Base-by-base conservation (phyloP, 140 eudicot species). In the Cichorium intybus region DNA sequence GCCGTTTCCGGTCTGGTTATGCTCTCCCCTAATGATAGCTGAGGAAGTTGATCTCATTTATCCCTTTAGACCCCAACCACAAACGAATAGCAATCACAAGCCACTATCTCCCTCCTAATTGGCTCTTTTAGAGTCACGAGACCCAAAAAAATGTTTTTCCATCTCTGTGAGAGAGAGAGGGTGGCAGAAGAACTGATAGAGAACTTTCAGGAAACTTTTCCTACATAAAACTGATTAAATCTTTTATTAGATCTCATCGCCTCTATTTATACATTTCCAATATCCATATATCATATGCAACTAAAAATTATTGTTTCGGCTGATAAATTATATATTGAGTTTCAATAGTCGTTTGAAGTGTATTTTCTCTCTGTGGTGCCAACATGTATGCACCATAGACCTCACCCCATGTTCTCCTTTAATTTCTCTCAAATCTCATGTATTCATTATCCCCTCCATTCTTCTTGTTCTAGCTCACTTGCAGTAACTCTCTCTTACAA, bases 81-180 rank as follows among this genome's bases (percentile, higher is more conserved):
- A 61, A 11, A 71, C 51, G 39, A 61, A 37, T 48, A 51, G 56
- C 70, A 71, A 63, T 51, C 70, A 15, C 24, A 57, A 12, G 59
- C 71, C 61, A 65, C 71, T 16, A 47, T 49, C 70, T 21, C 39
- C 43, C 20, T 5, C n/a, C 73, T 11, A 28, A 4, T 21, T 29
- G 18, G 1, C 63, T 80, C 56, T 73, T 83, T 70, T 58, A 81
- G 69, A 78, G 86, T 84, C 88, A 87, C 91, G 81, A 88, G 88
- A 76, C 46, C 85, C 81, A n/a, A n/a, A n/a, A n/a, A n/a, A n/a
- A n/a, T 76, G 54, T 72, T 74, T 66, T 64, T 69, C 65, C 72
- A 60, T 59, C 64, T 72, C 39, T 27, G 56, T 61, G 34, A 50
- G 64, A 48, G 33, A 9, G 26, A 59, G 60, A 48, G 65, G 70